Conservation (phyloP, 2,329 filamentous ascomycete genomes). For the Coniochaeta prunicola region DNA sequence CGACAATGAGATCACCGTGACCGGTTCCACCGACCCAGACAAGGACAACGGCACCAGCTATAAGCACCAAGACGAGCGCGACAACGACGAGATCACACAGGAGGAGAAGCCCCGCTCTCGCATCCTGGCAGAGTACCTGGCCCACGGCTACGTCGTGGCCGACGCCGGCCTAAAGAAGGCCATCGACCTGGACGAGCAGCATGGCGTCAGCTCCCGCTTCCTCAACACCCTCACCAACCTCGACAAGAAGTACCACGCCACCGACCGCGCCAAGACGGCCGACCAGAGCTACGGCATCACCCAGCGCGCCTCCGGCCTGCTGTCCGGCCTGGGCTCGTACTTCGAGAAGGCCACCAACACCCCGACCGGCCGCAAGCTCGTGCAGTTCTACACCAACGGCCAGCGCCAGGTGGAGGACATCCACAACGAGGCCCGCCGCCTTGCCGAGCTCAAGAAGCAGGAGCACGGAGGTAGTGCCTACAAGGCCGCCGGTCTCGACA, state of each 20-base stretch:
- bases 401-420: conserved; percentile 91
- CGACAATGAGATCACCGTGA: conserved; percentile 71
- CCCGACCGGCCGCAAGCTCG: conserved; percentile 80
- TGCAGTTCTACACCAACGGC: conserved; percentile 77
- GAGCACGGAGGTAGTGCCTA: conserved; percentile 52
- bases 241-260: conserved; percentile 80
- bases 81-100: conserved; percentile 70
- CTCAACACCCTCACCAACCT: conserved; percentile 67
- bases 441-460: conserved; percentile 80
- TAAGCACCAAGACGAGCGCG: conserved; percentile 41
- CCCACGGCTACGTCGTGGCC: conserved; percentile 83
- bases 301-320: conserved; percentile 58
- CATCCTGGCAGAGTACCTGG: conserved; percentile 93
- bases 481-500: conserved; percentile 51
- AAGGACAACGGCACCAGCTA: conserved; percentile 38
- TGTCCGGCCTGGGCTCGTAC: conserved; percentile 70
- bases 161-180: conserved; percentile 70
- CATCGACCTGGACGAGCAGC: conserved; percentile 82
- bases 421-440: conserved; percentile 78
- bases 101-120: conserved; percentile 95
- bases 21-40: conserved; percentile 55
- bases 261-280: conserved; percentile 74
- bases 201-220: conserved; percentile 79
- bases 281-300: conserved; percentile 81
- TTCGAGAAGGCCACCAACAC: conserved; percentile 89